Conservation (phyloP, 1,284 basidiomycete species). For the Golubevia sp. region DNA sequence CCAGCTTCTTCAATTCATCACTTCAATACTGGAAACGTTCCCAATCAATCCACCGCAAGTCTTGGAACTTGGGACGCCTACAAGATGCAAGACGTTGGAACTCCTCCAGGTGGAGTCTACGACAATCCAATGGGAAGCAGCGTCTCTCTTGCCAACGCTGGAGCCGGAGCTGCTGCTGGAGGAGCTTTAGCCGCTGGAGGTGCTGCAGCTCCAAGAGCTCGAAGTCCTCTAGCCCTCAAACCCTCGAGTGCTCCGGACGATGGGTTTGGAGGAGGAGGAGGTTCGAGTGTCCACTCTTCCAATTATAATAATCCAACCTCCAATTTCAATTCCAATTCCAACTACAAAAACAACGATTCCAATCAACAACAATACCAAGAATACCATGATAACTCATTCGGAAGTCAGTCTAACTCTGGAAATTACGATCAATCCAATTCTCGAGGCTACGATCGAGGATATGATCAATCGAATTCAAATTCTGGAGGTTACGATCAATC, state of each 20-base stretch:
- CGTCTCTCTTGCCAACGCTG: background rate
- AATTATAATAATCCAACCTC: too few relatives aligned
- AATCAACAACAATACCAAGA: background rate
- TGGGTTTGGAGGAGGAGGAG: background rate
- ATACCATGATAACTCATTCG: background rate
- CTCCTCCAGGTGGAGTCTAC: slow-evolving; percentile 32
- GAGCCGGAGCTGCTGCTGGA: background rate
- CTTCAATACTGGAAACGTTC: slow-evolving; percentile 3
- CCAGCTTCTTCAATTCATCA: slow-evolving; percentile 20
- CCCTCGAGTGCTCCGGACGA: background rate
- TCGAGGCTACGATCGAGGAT: too few relatives aligned
- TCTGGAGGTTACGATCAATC: too few relatives aligned
- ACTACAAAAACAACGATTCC: too few relatives aligned
- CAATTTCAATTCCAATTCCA: too few relatives aligned
- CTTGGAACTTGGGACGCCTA: slow-evolving; percentile 41
- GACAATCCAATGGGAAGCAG: background rate
- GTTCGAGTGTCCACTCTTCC: background rate
- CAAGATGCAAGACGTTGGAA: slow-evolving; percentile 42
- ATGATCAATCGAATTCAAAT: too few relatives aligned
- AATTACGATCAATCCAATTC: too few relatives aligned
- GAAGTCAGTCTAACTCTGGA: background rate
- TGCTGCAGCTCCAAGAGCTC: background rate
- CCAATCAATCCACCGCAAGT: slow-evolving; percentile 25
- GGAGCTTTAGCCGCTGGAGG: background rate
- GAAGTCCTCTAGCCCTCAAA: background rate